phyloP scores from a whole-genome alignment of 352 stramenopile genomes.

The Phytophthora sansomeana region DNA sequence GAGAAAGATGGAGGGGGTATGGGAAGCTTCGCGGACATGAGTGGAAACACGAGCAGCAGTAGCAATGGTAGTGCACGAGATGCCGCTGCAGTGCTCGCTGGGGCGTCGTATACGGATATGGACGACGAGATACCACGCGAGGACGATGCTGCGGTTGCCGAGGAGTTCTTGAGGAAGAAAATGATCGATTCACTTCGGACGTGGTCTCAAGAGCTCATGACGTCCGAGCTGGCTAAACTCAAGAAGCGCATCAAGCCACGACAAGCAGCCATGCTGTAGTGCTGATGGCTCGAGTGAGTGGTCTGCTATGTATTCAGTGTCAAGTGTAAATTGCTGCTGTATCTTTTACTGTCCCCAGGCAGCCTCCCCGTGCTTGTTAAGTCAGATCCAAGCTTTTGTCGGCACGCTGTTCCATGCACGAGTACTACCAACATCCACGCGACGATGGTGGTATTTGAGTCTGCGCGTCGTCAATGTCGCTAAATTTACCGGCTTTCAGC shows the following conservation, averaged over 20 bases:
- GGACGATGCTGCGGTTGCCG: slow-evolving; percentile 51
- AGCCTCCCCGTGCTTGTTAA: slow-evolving; percentile 2
- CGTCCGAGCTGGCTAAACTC: slow-evolving; percentile 68
- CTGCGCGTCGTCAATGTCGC: neutral
- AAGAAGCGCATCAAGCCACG: slow-evolving; percentile 78
- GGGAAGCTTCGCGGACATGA: slow-evolving; percentile 25
- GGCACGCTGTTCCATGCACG: slow-evolving; percentile 1
- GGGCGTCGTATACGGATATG: slow-evolving; percentile 47
- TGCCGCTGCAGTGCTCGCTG: slow-evolving; percentile 23
- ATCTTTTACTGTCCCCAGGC: slow-evolving; percentile 13
- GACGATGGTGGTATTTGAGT: neutral
- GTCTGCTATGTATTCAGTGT: slow-evolving; percentile 7
- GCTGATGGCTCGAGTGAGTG: neutral
- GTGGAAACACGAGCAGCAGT: slow-evolving; percentile 26
- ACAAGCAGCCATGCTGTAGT: slow-evolving; percentile 63
- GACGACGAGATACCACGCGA: slow-evolving; percentile 31
- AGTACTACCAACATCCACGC: neutral
- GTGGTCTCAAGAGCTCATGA: slow-evolving; percentile 81
- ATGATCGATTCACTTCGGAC: slow-evolving; percentile 74
- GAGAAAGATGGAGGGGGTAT: slow-evolving; percentile 61
- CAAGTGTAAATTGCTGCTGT: slow-evolving; percentile 13
- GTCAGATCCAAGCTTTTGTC: slow-evolving; percentile 3
- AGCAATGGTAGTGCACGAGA: slow-evolving; percentile 25
- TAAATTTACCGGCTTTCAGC: slow-evolving; percentile 25
- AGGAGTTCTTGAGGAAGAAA: slow-evolving; percentile 79